phyloP scores from a whole-genome alignment of 1,284 basidiomycete genomes.

The Cerioporus squamosus region DNA sequence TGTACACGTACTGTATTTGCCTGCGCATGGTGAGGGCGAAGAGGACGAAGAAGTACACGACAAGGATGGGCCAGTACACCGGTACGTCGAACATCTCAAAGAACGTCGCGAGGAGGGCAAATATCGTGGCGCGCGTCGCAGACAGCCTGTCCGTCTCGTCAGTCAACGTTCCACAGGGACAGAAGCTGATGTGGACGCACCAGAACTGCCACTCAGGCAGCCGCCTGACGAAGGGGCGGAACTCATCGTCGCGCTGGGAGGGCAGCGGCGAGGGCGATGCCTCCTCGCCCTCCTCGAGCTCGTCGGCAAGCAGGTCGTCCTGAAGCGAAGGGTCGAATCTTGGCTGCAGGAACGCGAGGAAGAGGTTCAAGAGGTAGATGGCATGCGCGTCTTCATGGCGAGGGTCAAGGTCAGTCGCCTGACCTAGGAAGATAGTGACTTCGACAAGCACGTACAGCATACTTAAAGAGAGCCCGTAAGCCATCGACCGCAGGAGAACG shows the following conservation, averaged over 20 bases:
- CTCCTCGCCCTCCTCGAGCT: slow-evolving; percentile 91
- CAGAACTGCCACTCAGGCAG: slow-evolving; percentile 97
- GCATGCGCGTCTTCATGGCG: slow-evolving; percentile 76
- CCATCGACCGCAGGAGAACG: background rate
- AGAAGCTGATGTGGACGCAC: slow-evolving; percentile 48
- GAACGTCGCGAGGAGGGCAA: slow-evolving; percentile 82
- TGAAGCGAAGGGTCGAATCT: slow-evolving; percentile 97
- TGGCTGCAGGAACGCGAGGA: slow-evolving; percentile 89
- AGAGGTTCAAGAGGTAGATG: slow-evolving; percentile 92
- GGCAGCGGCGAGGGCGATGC: slow-evolving; percentile 45
- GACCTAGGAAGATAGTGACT: background rate
- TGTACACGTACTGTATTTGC: slow-evolving; percentile 84
- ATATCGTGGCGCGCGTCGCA: slow-evolving; percentile 84
- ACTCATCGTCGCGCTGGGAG: slow-evolving; percentile 85
- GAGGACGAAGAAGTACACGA: slow-evolving; percentile 90
- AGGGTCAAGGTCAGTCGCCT: slow-evolving; percentile 30
- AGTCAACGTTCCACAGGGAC: background rate
- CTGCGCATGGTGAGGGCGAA: slow-evolving; percentile 91
- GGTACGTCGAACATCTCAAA: slow-evolving; percentile 91
- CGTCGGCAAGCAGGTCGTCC: slow-evolving; percentile 91
- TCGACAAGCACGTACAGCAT: slow-evolving; percentile 57
- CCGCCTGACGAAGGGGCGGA: slow-evolving; percentile 94
- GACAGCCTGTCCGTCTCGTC: slow-evolving; percentile 71
- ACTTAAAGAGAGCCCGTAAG: slow-evolving; percentile 42
- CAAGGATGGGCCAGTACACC: slow-evolving; percentile 97